phyloP scores from a whole-genome alignment of 2,329 filamentous ascomycete genomes.

The Didymella segeticola region DNA sequence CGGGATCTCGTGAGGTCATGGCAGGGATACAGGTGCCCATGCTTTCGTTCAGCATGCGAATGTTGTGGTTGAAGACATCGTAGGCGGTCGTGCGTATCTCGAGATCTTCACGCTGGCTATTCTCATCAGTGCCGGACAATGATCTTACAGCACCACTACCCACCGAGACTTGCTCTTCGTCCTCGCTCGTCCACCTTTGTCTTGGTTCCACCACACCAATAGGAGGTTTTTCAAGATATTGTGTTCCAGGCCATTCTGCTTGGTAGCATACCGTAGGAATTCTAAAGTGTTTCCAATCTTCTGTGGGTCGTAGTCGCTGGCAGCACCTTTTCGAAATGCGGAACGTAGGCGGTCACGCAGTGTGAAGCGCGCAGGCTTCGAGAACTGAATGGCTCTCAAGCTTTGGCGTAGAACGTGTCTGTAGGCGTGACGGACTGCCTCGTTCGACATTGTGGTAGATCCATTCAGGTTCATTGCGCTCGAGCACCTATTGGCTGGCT shows the following conservation, averaged over 20 bases:
- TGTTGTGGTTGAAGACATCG: conserved; percentile 71
- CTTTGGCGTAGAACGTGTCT: conserved; percentile 70
- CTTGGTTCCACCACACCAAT: conserved; percentile 55
- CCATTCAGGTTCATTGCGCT: conserved; percentile 9
- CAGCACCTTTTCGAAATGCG: conserved; percentile 47
- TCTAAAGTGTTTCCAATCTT: conserved; percentile 70
- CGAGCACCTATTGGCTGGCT: conserved; percentile 10
- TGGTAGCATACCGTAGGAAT: conserved; percentile 72
- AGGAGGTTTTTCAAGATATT: conserved; percentile 73
- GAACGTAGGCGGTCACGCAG: conserved; percentile 60
- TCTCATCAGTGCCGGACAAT: conserved; percentile 7
- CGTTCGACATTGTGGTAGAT: conserved; percentile 37
- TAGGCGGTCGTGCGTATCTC: conserved; percentile 53
- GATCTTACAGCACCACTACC: conserved; percentile 4
- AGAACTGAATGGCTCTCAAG: conserved; percentile 75
- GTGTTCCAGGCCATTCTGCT: conserved; percentile 72
- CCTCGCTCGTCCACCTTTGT: conserved; percentile 41
- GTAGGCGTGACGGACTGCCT: conserved; percentile 69
- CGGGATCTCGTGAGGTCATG: conserved; percentile 38
- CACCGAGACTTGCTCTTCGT: conserved; percentile 28
- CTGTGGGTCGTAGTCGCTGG: conserved; percentile 45
- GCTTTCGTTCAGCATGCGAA: conserved; percentile 76
- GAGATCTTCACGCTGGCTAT: conserved; percentile 34
- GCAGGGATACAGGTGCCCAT: conserved; percentile 67
- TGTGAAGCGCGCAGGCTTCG: conserved; percentile 70